Evolutionary conservation across 352 stramenopile species (phyloP).

Genomic region (Poterioochromonas sp.): DNA sequence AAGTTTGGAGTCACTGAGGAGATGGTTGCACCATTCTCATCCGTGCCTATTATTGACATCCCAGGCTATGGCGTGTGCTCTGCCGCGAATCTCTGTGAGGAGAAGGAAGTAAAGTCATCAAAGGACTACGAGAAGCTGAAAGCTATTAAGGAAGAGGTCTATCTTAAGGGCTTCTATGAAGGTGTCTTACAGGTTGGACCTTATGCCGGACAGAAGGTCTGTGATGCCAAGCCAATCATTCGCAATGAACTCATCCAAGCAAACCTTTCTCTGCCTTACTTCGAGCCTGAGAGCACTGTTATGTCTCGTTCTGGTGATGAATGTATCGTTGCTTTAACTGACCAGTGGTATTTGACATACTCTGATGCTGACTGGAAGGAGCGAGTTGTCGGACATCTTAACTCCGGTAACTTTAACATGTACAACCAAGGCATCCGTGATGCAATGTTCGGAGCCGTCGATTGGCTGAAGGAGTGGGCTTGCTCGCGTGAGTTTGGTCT

Average conservation of each 20-base stretch:
- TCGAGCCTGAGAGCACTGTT: constrained; percentile 93
- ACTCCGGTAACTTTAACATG: constrained; percentile 75
- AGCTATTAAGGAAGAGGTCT: constrained; percentile 94
- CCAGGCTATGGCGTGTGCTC: constrained; percentile 90
- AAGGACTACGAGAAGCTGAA: constrained; percentile 98
- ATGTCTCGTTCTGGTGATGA: constrained; percentile 94
- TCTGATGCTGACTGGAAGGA: constrained; percentile 95
- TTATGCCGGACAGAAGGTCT: constrained; percentile 87
- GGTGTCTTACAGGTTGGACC: constrained; percentile 90
- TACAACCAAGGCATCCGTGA: constrained; percentile 75
- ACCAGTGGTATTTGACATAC: constrained; percentile 99
- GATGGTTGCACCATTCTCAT: constrained; percentile 71
- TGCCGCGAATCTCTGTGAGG: constrained; percentile 86
- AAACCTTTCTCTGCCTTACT: constrained; percentile 90
- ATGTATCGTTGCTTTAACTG: constrained; percentile 95
- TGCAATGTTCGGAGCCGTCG: constrained; percentile 93
- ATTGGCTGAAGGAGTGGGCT: constrained; percentile 99
- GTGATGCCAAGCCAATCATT: constrained; percentile 91
- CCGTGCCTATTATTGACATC: constrained; percentile 99
- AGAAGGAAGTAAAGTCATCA: constrained; percentile 94
- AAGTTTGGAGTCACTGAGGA: constrained; percentile 97
- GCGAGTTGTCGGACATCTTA: constrained; percentile 77
- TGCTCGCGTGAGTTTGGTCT: constrained; percentile 92
- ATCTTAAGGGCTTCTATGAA: constrained; percentile 99
- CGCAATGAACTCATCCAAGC: constrained; percentile 89